Evolutionary conservation across 192 early-diverging fungal genomes (phyloP), one percentile per base, ranked within the genome.

Genomic region (Obelidium mucronatum): DNA sequence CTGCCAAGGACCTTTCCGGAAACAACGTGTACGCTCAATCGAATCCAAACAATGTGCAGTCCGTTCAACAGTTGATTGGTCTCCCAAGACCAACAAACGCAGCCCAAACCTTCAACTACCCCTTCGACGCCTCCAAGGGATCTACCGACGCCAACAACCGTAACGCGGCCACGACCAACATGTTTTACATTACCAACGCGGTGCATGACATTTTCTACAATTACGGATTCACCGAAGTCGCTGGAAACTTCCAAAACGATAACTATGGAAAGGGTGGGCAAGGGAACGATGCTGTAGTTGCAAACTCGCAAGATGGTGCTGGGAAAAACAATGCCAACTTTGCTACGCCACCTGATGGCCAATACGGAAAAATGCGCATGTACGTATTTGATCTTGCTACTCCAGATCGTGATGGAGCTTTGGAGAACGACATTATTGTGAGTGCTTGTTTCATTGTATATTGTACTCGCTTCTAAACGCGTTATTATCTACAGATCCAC

Each of bases 211-310:
- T 84, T 39, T 70, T 70, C 39, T 81, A 81, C 78, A 17, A 60
- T 15, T 80, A 82, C 64, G 81, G 81, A 1, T 82, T 82, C 56
- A 67, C 37, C 33, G 81, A 82, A 53, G 52, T 19, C 1, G 61
- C 81, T 34, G 81, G 81, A 19, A 82, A 82, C 75, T 82, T 82
- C 67, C 82, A 83, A 51, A 70, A 36, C 55, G 58, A 24, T 1
- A 83, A 83, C 73, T 74, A 69, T 63, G 73, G 74, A 31, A 74
- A 76, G 54, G 79, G 79, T 1, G 82, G 82, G 11, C n/a, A 11
- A 0, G 82, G 58, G 13, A 67, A 67, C 44, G 89, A 91, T 67
- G 79, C 87, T 73, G 82, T 87, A 59, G 86, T 89, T 81, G 80
- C 81, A 31, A 89, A 87, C 60, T 79, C 85, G n/a, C 88, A 87